Percentiles rank a stretch among this genome's conserved stretches.
phyloP scores from a whole-genome alignment of 2,329 filamentous ascomycete species.

The Didymella pinodella region DNA sequence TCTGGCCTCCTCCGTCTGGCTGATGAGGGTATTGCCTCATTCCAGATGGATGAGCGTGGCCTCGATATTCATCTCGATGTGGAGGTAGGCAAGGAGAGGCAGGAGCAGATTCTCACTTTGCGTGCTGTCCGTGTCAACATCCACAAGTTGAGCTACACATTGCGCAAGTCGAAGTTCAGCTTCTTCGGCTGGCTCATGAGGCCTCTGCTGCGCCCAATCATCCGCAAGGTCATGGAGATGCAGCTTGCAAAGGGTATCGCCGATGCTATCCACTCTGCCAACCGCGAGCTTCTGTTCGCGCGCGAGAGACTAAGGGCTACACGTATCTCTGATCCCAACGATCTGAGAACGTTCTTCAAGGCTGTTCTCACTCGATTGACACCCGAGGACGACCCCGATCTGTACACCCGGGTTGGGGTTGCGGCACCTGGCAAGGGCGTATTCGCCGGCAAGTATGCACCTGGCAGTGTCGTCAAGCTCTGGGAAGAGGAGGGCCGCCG shows the following conservation, averaged over 20 bases:
- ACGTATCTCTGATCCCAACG: conserved; percentile 79
- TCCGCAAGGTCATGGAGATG: conserved; percentile 80
- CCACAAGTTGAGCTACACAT: conserved; percentile 83
- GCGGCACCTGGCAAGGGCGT: conserved; percentile 67
- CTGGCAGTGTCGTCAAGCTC: conserved; percentile 86
- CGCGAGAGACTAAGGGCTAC: conserved; percentile 86
- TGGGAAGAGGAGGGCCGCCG: conserved; percentile 81
- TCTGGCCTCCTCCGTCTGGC: conserved; percentile 76
- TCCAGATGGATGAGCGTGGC: conserved; percentile 84
- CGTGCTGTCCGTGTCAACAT: conserved; percentile 79
- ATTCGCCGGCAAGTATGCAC: conserved; percentile 86
- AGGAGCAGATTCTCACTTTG: conserved; percentile 84
- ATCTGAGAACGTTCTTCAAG: conserved; percentile 81
- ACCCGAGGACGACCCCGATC: conserved; percentile 75
- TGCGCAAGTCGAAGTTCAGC: conserved; percentile 77
- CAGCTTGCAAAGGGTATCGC: conserved; percentile 77
- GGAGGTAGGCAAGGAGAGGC: conserved; percentile 77
- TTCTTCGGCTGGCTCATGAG: conserved; percentile 84
- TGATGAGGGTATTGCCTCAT: conserved; percentile 85
- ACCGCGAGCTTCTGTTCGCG: conserved; percentile 86
- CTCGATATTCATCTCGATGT: conserved; percentile 87
- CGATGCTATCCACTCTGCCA: conserved; percentile 73
- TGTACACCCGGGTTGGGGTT: conserved; percentile 77
- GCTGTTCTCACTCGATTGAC: conserved; percentile 80
- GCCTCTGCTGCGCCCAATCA: conserved; percentile 80